Base-by-base conservation (phyloP, 805 yeast genomes). In the Lachancea waltii region DNA sequence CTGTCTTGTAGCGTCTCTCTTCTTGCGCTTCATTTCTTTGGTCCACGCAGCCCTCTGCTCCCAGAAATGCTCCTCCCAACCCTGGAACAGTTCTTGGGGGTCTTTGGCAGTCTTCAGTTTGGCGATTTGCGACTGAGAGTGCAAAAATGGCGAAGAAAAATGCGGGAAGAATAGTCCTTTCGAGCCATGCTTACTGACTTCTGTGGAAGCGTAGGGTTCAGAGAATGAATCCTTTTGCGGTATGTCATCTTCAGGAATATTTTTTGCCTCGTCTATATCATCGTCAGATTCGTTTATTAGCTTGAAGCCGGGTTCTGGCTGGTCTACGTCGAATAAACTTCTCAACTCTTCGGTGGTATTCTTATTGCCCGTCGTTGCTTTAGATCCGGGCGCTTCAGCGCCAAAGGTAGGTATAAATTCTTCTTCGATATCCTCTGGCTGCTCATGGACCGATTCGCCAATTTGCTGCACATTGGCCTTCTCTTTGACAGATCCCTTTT, bases 31-130 rank as follows among this genome's bases (percentile, higher is more conserved):
- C 58, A 89, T 75, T 38, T 79, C 85, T 44, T 83, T 73, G 44
- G 81, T 78, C 69, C 87, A 70, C 37, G 79, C 84, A 27, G 90
- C 89, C 60, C 97, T 74, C 56, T 79, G 75, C 31, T 77, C 82
- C 81, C 85, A 85, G 60, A 89, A 90, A 73, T 83, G 78, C 29
- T 70, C 63, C 34, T 81, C 86, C 75, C 90, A 87, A 7, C 64
- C 65, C 3, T 61, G 64, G 15, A 68, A 62, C 8, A 56, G 50
- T 22, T 68, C 59, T 10, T 54, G 53, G 3, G 55, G 58, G 5
- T 48, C 47, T 7, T 55, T 63, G 15, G 53, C 53, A 5, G 33
- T 13, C 7, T 27, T 32, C 6, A 72, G 67, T 50, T 77, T 81
- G 42, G 73, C 74, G 33, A 86, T 58, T 56, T 84, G 95, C 0